phyloP scores from a whole-genome alignment of 805 yeast genomes.

The Monosporozyma aerobia region DNA sequence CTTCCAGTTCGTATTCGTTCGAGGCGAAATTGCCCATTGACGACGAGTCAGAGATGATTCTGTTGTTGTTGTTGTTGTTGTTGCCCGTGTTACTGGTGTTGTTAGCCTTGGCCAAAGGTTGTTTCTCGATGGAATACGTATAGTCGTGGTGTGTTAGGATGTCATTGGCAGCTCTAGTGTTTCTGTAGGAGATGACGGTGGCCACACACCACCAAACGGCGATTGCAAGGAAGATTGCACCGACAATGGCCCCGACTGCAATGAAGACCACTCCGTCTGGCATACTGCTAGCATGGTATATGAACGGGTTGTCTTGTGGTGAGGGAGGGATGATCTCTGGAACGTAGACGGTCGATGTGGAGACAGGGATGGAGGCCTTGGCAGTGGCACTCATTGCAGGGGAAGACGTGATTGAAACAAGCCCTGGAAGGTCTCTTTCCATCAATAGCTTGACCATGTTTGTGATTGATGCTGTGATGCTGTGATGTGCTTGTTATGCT shows the following conservation, averaged over 20 bases:
- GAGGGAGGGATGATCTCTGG: conserved; percentile 44
- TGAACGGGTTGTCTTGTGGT: conserved; percentile 52
- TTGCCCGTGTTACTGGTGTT: neutral
- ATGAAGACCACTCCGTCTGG: conserved; percentile 80
- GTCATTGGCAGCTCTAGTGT: conserved; percentile 35
- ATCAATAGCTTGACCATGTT: neutral
- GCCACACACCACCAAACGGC: conserved; percentile 43
- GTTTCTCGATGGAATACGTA: neutral
- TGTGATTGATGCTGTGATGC: conserved; percentile 3
- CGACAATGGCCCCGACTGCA: conserved; percentile 64
- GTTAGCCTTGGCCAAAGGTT: neutral
- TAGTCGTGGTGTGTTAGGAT: neutral
- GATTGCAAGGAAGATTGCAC: conserved; percentile 45
- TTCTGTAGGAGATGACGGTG: conserved; percentile 40
- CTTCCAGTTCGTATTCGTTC: neutral
- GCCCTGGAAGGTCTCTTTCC: conserved; percentile 1
- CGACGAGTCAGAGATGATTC: conserved; percentile 3
- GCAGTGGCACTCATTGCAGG: neutral
- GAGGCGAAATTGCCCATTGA: neutral
- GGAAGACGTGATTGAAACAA: neutral
- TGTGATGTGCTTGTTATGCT: no score
- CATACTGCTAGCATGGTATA: conserved; percentile 36
- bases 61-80: neutral
- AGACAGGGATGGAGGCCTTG: neutral
- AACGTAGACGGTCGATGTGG: conserved; percentile 13